Evolutionary conservation across 805 yeast species (phyloP), one percentile per base, ranked within the genome.

Genomic region (Isabelozyma rhagii): DNA sequence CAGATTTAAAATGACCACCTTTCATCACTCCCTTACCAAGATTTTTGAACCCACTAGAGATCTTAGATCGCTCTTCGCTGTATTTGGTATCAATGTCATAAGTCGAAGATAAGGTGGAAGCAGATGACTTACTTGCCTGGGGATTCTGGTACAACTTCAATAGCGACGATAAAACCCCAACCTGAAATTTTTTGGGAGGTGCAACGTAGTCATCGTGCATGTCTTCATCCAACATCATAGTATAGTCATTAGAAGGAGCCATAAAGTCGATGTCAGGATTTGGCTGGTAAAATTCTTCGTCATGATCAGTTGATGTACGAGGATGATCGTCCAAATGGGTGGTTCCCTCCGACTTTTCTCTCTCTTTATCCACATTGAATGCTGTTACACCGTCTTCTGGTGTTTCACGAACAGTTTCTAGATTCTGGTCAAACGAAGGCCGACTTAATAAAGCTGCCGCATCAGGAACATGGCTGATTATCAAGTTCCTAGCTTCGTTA

Each of bases 121-220:
- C 47, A 8, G 62, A 44, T 1, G 72, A 66, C 49, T 63, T 63
- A 39, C 50, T 54, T n/a, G 60, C 69, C 25, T 63, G 63, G 3
- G 69, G 77, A 58, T 76, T 72, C 53, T 83, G 85, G 61, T 91
- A 90, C 45, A 91, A 72, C 52, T 83, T 79, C 54, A 91, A 73
- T 53, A 91, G 74, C 1, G 93, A 82, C 0, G 96, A 88, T 28
- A 91, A 75, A 15, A 91, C 93, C 66, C 97, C 97, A 27, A 90
- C 91, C 56, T 86, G 86, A 10, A 89, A 91, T 47, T 79, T 79
- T 40, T 77, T 72, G 0, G 75, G 76, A 1, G 73, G 75, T 5
- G 70, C 67, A 11, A 74, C 59, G 51, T 72, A 71, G 2, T 58
- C 60, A 11, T 61, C 72, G 4, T 61, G 68, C 39, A 63, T 59